These are phyloP conservation scores for Stephanodiscus minutulus DNA, from an alignment of 108 stramenopile genomes.

Conservation along the genomic window DNA sequence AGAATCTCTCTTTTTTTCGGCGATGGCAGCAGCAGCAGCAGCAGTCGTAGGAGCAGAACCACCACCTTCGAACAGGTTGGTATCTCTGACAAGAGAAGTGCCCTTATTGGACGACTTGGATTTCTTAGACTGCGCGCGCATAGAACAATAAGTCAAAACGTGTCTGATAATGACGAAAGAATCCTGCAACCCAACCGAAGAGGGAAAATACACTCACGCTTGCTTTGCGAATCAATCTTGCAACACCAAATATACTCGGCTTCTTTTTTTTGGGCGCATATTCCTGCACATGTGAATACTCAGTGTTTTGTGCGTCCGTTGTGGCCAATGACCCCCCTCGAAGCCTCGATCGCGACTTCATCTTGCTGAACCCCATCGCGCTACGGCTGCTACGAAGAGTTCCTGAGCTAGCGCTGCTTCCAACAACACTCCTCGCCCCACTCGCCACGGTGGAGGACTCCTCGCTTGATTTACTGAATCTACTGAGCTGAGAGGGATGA, in stretches of 20 bases:
- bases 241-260: conserved; percentile 37
- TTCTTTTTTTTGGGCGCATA: conserved; percentile 20
- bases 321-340: neutral
- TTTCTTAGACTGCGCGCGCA: conserved; percentile 22
- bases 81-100: conserved; percentile 17
- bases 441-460: neutral
- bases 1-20: neutral
- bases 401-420: neutral
- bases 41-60: too few species aligned
- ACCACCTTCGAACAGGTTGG: conserved; percentile 14
- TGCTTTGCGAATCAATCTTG: conserved; percentile 40
- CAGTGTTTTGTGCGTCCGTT: neutral
- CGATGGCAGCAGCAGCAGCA: neutral
- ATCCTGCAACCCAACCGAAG: neutral
- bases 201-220: conserved; percentile 25
- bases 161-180: neutral
- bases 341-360: neutral
- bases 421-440: neutral
- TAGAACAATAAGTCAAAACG: neutral
- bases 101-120: conserved; percentile 28
- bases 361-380: conserved; percentile 12
- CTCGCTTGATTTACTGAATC: neutral
- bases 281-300: conserved; percentile 3
- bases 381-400: conserved; percentile 3
- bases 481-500: neutral